Evolutionary conservation across 129 eudicot species (phyloP).

Genomic region (Centaurea solstitialis): DNA sequence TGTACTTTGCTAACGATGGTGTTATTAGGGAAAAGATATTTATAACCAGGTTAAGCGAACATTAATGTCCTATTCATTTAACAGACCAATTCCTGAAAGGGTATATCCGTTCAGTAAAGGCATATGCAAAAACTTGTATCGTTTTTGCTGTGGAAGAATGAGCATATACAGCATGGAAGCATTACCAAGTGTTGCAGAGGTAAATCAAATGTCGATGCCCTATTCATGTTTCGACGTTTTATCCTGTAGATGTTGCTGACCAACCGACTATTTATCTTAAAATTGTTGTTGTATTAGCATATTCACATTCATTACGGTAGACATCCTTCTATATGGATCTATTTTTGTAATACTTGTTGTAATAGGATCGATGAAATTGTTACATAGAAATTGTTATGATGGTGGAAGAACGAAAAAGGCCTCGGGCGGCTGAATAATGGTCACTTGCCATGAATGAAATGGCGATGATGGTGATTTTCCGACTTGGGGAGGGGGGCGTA

Average conservation of each 20-base stretch:
- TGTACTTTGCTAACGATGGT: not conserved
- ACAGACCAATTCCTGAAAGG: slow-evolving; percentile 61
- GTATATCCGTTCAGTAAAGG: slow-evolving; percentile 74
- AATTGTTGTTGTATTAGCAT: not conserved
- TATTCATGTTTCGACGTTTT: slow-evolving; percentile 51
- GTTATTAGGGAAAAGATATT: not conserved
- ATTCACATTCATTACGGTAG: not conserved
- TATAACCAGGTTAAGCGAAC: not conserved
- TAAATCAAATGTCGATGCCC: slow-evolving; percentile 54
- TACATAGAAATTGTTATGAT: not conserved
- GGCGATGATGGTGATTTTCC: slow-evolving; percentile 60
- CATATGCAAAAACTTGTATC: slow-evolving; percentile 53
- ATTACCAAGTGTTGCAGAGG: slow-evolving; percentile 54
- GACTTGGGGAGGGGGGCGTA: slow-evolving; percentile 37
- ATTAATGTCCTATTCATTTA: not conserved
- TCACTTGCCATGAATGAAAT: slow-evolving; percentile 51
- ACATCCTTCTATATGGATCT: not conserved
- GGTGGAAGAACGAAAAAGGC: not conserved
- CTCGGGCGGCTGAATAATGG: not conserved
- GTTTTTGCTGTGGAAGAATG: slow-evolving; percentile 51
- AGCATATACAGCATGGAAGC: slow-evolving; percentile 47
- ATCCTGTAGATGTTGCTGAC: slow-evolving; percentile 63
- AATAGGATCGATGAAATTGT: not conserved
- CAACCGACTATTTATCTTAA: not conserved
- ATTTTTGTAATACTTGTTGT: not conserved